Evolutionary conservation across 2,329 filamentous ascomycete species (phyloP).

Genomic region (Pseudocercospora crystallina): DNA sequence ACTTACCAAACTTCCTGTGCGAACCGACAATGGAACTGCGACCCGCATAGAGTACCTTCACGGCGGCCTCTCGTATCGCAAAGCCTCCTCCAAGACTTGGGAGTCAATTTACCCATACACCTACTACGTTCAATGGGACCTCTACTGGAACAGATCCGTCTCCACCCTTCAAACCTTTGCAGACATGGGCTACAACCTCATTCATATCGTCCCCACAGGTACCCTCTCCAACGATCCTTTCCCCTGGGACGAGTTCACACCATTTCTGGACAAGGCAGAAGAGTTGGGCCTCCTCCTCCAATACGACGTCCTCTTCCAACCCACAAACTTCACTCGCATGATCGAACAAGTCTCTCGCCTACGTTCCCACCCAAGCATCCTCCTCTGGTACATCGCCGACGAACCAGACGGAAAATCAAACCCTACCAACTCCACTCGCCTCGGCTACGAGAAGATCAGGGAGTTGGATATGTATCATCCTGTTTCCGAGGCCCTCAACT

Average conservation of each 20-base stretch:
- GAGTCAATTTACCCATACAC: constrained; percentile 46
- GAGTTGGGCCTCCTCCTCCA: constrained; percentile 47
- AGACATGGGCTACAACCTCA: constrained; percentile 46
- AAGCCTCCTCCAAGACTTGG: constrained; percentile 33
- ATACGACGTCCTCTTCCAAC: constrained; percentile 46
- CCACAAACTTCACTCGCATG: constrained; percentile 39
- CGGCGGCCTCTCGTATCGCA: constrained; percentile 44
- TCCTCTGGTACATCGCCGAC: constrained; percentile 52
- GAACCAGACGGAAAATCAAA: constrained; percentile 59
- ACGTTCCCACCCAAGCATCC: constrained; percentile 36
- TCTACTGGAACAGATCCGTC: constrained; percentile 30
- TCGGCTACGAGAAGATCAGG: constrained; percentile 47
- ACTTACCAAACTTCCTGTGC: constrained; percentile 41
- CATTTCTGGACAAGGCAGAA: constrained; percentile 45
- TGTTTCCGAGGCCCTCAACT: constrained; percentile 59
- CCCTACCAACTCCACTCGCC: constrained; percentile 48
- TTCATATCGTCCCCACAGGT: constrained; percentile 39
- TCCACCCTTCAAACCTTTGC: constrained; percentile 40
- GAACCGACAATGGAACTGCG: constrained; percentile 42
- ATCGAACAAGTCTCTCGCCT: constrained; percentile 37
- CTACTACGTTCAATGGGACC: constrained; percentile 44
- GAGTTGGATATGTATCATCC: constrained; percentile 61
- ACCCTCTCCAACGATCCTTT: constrained; percentile 36
- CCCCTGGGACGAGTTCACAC: constrained; percentile 39
- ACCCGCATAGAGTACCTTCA: constrained; percentile 48